A percentile compares a stretch with the other conserved stretches of the same genome.
These are phyloP conservation scores for Sclerotinia subarctica DNA, from an alignment of 2,329 filamentous ascomycete genomes.

Conservation along the genomic window DNA sequence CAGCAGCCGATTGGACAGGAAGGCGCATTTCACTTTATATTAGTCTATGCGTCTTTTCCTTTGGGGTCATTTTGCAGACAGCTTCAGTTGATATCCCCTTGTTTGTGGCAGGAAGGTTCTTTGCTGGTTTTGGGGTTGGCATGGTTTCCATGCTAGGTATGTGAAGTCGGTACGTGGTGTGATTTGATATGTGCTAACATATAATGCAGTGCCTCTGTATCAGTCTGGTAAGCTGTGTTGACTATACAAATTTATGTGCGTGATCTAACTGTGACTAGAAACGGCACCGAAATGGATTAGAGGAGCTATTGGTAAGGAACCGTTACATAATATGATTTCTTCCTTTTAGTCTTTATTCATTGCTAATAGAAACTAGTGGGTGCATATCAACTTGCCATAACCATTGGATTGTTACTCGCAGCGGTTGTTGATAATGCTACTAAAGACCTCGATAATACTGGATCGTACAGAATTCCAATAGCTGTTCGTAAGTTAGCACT, in stretches of 20 bases:
- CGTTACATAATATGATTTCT: no score
- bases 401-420: conserved; percentile 73
- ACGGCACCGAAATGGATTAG: conserved; percentile 20
- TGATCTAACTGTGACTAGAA: neutral
- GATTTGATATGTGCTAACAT: neutral
- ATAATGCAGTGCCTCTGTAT: conserved; percentile 11
- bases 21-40: conserved; percentile 58
- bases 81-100: conserved; percentile 59
- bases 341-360: no score
- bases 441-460: conserved; percentile 56
- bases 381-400: conserved; percentile 79
- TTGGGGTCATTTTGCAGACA: conserved; percentile 66
- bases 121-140: conserved; percentile 71
- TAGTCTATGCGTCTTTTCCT: conserved; percentile 63
- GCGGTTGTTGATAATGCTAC: conserved; percentile 71
- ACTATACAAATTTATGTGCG: neutral
- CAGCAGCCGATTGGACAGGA: conserved; percentile 43
- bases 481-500: conserved; percentile 48
- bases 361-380: conserved; percentile 10
- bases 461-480: conserved; percentile 77
- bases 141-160: conserved; percentile 62
- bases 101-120: conserved; percentile 70
- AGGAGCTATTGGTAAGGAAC: conserved; percentile 8
- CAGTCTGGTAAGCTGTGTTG: conserved; percentile 9
- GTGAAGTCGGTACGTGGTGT: conserved; percentile 21